Evolutionary conservation across 2,329 filamentous ascomycete species (phyloP).

Genomic region (Orbilia javanica): DNA sequence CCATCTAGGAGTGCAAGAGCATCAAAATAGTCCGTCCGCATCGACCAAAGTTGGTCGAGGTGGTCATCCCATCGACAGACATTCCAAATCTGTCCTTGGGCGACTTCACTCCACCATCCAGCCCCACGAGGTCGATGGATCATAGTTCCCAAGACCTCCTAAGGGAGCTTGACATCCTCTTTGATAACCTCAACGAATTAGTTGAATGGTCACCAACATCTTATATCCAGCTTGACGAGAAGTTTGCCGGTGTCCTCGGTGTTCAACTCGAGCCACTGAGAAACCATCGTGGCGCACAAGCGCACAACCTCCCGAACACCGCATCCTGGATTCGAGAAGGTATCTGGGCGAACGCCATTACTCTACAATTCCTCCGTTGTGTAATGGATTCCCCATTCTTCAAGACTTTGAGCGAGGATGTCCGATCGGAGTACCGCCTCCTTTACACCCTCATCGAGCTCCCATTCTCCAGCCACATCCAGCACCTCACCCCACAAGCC

Average conservation of each 20-base stretch:
- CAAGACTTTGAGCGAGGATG: slow-evolving; percentile 37
- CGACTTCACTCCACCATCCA: slow-evolving; percentile 44
- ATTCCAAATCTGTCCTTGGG: slow-evolving; percentile 35
- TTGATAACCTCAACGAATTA: slow-evolving; percentile 37
- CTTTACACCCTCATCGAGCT: slow-evolving; percentile 45
- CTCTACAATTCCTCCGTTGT: slow-evolving; percentile 43
- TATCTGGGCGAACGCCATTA: slow-evolving; percentile 50
- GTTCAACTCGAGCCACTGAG: slow-evolving; percentile 19
- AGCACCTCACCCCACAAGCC: slow-evolving; percentile 34
- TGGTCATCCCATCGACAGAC: slow-evolving; percentile 27
- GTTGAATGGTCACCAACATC: slow-evolving; percentile 40
- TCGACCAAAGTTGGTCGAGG: slow-evolving; percentile 32
- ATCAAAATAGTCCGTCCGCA: slow-evolving; percentile 40
- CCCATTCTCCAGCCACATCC: slow-evolving; percentile 50
- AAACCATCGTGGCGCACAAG: slow-evolving; percentile 37
- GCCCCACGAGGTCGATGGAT: slow-evolving; percentile 19
- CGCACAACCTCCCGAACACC: slow-evolving; percentile 31
- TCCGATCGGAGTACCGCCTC: slow-evolving; percentile 36
- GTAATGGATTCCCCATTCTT: slow-evolving; percentile 56
- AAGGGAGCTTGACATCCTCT: slow-evolving; percentile 26
- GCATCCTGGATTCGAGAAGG: slow-evolving; percentile 40
- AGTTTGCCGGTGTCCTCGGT: slow-evolving; percentile 21
- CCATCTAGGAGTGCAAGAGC: slow-evolving; percentile 44
- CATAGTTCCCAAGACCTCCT: slow-evolving; percentile 23
- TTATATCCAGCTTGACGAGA: slow-evolving; percentile 45